phyloP scores from a whole-genome alignment of 2,329 filamentous ascomycete species.

The Pseudogymnoascus sp. region DNA sequence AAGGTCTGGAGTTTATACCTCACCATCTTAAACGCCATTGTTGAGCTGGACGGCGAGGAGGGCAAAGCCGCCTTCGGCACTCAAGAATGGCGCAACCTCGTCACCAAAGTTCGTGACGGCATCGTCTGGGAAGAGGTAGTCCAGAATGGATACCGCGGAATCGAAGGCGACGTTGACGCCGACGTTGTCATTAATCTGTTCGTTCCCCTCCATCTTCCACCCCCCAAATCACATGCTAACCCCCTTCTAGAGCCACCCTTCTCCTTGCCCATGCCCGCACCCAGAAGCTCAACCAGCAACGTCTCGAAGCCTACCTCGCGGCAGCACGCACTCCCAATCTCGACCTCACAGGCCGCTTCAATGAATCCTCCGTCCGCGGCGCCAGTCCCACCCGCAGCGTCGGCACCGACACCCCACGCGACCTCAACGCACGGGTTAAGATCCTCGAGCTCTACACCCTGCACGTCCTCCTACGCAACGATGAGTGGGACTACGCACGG shows the following conservation, averaged over 20 bases:
- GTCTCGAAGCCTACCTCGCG: slow-evolving; percentile 82
- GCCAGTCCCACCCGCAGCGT: slow-evolving; percentile 38
- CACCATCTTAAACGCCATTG: slow-evolving; percentile 81
- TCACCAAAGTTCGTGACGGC: slow-evolving; percentile 77
- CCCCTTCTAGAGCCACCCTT: slow-evolving; percentile 62
- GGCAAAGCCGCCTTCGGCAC: slow-evolving; percentile 82
- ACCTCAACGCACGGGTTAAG: slow-evolving; percentile 77
- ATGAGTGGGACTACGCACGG: slow-evolving; percentile 90
- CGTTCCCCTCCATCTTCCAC: slow-evolving; percentile 27
- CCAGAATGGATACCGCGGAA: slow-evolving; percentile 74
- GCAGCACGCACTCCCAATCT: slow-evolving; percentile 65
- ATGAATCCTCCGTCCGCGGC: slow-evolving; percentile 48
- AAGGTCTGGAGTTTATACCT: slow-evolving; percentile 98
- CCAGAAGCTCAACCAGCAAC: slow-evolving; percentile 76
- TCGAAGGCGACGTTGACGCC: slow-evolving; percentile 84
- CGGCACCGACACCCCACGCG: slow-evolving; percentile 74
- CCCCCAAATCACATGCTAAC: slow-evolving; percentile 20
- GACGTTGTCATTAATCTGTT: slow-evolving; percentile 89
- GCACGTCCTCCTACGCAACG: slow-evolving; percentile 86
- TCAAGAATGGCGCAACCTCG: slow-evolving; percentile 74
- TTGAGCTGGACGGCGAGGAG: slow-evolving; percentile 83
- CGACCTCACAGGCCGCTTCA: slow-evolving; percentile 58
- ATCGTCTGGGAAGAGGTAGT: slow-evolving; percentile 93
- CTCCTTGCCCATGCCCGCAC: slow-evolving; percentile 81
- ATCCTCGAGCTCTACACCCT: slow-evolving; percentile 92